Percentiles rank a stretch among this genome's conserved stretches.
phyloP scores from a whole-genome alignment of 2,329 filamentous ascomycete species.

The Bipolaris gigantea region DNA sequence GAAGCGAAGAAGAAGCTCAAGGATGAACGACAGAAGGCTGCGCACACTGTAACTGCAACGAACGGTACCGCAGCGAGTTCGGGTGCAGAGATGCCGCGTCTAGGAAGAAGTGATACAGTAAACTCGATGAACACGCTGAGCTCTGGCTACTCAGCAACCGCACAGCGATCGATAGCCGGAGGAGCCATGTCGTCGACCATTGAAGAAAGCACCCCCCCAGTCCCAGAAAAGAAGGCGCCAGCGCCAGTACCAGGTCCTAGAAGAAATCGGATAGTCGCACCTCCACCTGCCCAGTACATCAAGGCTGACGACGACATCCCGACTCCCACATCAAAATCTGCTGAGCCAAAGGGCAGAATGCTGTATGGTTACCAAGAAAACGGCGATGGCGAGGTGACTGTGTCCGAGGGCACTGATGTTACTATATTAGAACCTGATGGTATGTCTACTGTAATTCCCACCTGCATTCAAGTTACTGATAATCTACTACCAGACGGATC shows the following conservation, averaged over 20 bases:
- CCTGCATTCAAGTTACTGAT: slow-evolving; percentile 25
- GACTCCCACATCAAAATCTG: slow-evolving; percentile 30
- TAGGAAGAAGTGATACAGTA: slow-evolving; percentile 84
- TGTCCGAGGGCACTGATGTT: slow-evolving; percentile 78
- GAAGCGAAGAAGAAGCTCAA: slow-evolving; percentile 96
- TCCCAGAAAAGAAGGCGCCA: slow-evolving; percentile 38
- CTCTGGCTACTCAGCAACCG: slow-evolving; percentile 82
- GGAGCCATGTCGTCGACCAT: slow-evolving; percentile 51
- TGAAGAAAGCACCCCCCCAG: slow-evolving; percentile 50
- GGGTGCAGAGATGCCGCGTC: slow-evolving; percentile 64
- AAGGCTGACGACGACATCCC: slow-evolving; percentile 60
- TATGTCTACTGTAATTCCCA: slow-evolving; percentile 53
- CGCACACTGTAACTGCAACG: slow-evolving; percentile 59
- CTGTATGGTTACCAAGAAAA: slow-evolving; percentile 81
- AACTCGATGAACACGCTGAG: slow-evolving; percentile 74
- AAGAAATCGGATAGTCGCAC: slow-evolving; percentile 79
- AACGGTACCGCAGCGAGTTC: slow-evolving; percentile 52
- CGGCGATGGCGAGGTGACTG: slow-evolving; percentile 77
- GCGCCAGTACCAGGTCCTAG: slow-evolving; percentile 31
- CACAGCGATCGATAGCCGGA: slow-evolving; percentile 73
- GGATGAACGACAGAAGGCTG: slow-evolving; percentile 76
- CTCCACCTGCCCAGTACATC: slow-evolving; percentile 80
- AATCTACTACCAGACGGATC: slow-evolving; percentile 67
- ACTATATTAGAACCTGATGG: slow-evolving; percentile 82
- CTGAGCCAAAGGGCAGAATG: slow-evolving; percentile 80